Base-by-base conservation (phyloP, 2,329 filamentous ascomycete genomes). In the Phaeoacremonium minimum region DNA sequence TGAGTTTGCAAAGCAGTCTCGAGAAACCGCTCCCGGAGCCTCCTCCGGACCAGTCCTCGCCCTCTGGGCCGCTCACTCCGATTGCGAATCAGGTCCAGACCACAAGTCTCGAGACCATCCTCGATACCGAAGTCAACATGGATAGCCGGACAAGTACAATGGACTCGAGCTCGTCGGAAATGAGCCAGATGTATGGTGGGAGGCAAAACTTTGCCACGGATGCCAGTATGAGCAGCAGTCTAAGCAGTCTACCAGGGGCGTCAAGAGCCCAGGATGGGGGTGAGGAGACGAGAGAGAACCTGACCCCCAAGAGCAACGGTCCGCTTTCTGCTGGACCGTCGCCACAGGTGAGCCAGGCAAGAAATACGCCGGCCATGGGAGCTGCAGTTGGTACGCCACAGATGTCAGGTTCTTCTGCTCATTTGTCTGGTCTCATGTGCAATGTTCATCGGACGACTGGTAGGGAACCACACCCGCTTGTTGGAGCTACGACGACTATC, bases 401-500 rank as follows among this genome's bases (percentile, higher is more conserved):
- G n/a, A 53, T 53, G 31, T 61, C 66, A 3, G 66, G 67, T 1
- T 67, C 71, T 1, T 77, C 75, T 1, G 65, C 76, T 6, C 79
- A 83, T 52, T 61, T 83, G 9, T 83, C 79, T 0, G 79, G 79
- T 1, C 57, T 83, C 36, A 82, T 83, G 77, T 83, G 79, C 53
- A 83, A 83, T 53, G 79, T 83, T n/a, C 78, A 83, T 50, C 70
- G 90, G 45, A 97, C 93, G 2, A 97, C 91, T 1, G 93, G 93
- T 22, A 81, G 82, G 43, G 90, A 97, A 55, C 93, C 93, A 4
- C 88, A 87, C 52, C 86, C 93, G 4, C 69, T 97, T 3, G 93
- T 98, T 1, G 93, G 93, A 19, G 91, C 93, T 5, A 96, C 93
- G 0, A 97, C 93, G 0, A 97, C 93, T 0, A 87, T 97, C 32